Base-by-base conservation (phyloP, 345 rosid genomes). In the Diplotaxis tenuifolia region DNA sequence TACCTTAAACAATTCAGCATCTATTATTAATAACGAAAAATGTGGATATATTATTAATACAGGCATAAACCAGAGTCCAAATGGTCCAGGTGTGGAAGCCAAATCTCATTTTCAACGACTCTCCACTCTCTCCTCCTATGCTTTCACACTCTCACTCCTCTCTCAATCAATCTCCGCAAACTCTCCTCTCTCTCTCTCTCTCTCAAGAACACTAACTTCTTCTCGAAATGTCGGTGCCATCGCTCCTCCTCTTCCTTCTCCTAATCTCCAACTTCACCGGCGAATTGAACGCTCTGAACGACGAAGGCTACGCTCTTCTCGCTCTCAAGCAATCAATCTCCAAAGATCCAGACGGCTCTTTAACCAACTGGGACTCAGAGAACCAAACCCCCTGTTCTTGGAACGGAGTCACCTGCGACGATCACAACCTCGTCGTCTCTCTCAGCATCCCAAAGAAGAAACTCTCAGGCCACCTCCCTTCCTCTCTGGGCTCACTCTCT, bases 361-460 rank as follows among this genome's bases (percentile, higher is more conserved):
- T 94, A 34, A 82, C 74, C 42, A 86, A 84, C 72, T 91, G 97
- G 98, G 87, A 88, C 86, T 73, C 87, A 21, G 89, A 92, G 23
- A 73, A 82, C 70, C 90, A 79, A n/a, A 77, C 71, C 79, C 96
- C 95, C 73, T 94, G 97, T 82, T 86, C 87, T 10, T 94, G 97
- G 98, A 91, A 91, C 80, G 96, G 96, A 73, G 74, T 94, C 77
- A 86, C 92, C 59, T 94, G 99, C 84, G 84, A 87, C 65, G 88
- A 92, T 12, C 79, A 59, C n/a, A 89, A 72, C 28, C 84, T 91
- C 66, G 75, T 75, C 14, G 84, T 92, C 31, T 88, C 96, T 76
- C 68, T 94, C 62, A 88, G 92, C 84, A 84, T 94, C 77, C 96
- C 98, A 4, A 91, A 79, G 82, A 89, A 86, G 88, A 88, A 82